Percentiles rank a stretch among this genome's conserved stretches.
phyloP scores from a whole-genome alignment of 306 rosid species.

The Vicia sativa region DNA sequence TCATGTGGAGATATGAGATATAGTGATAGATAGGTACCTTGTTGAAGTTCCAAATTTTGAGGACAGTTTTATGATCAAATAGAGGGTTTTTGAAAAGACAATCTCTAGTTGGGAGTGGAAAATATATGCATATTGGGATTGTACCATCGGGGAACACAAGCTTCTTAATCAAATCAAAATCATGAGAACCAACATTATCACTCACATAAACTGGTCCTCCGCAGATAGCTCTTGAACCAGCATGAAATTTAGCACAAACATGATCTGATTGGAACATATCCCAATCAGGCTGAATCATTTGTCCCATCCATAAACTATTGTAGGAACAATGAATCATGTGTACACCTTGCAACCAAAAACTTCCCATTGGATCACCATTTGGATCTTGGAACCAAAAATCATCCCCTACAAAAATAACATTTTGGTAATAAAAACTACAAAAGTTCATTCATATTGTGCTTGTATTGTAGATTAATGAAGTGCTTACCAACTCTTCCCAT shows the following conservation, averaged over 20 bases:
- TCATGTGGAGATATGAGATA: too few species aligned
- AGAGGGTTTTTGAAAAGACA: conserved; percentile 80
- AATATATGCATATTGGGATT: conserved; percentile 70
- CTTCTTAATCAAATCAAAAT: conserved; percentile 70
- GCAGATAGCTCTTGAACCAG: conserved; percentile 83
- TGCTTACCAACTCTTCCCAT: conserved; percentile 78
- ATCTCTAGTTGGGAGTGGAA: conserved; percentile 88
- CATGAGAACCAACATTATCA: conserved; percentile 72
- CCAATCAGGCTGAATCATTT: conserved; percentile 90
- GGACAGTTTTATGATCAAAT: conserved; percentile 65
- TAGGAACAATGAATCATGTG: conserved; percentile 92
- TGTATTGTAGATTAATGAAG: neutral
- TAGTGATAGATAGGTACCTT: conserved; percentile 49
- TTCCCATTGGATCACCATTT: conserved; percentile 88
- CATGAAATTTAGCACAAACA: conserved; percentile 79
- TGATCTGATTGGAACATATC: conserved; percentile 96
- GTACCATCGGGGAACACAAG: conserved; percentile 87
- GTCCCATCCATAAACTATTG: conserved; percentile 97
- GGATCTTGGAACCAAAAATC: conserved; percentile 97
- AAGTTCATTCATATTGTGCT: neutral
- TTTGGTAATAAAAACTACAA: neutral
- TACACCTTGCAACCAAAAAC: conserved; percentile 82
- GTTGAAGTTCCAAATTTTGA: conserved; percentile 86
- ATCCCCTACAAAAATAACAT: conserved; percentile 55
- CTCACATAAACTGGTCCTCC: conserved; percentile 86